These are phyloP conservation scores for Hygrocybe coccinea DNA, from an alignment of 768 basidiomycete species.

Conservation along the genomic window DNA sequence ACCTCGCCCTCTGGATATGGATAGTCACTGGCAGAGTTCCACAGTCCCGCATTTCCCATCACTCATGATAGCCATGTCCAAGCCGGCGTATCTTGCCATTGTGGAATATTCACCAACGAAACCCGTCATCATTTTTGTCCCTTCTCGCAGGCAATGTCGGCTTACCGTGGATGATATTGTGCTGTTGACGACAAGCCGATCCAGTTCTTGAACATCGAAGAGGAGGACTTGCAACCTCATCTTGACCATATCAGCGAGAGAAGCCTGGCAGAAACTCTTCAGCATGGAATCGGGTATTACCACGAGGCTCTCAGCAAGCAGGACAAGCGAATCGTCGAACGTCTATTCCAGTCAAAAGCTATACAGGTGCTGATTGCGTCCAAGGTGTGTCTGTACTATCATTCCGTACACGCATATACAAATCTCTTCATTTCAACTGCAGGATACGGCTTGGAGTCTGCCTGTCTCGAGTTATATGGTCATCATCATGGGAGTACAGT, in stretches of 20 bases:
- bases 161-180: no score
- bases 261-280: no score
- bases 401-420: not conserved
- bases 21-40: slow-evolving; percentile 95
- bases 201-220: no score
- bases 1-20: slow-evolving; percentile 95
- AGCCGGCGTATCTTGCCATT: no score
- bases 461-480: slow-evolving; percentile 96
- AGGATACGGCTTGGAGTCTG: slow-evolving; percentile 96
- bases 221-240: no score
- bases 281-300: slow-evolving; percentile 90
- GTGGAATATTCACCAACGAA: no score
- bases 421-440: not conserved
- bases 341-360: slow-evolving; percentile 88
- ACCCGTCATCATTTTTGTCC: no score
- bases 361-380: no score
- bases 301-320: slow-evolving; percentile 90
- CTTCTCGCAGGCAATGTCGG: no score
- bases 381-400: slow-evolving; percentile 51
- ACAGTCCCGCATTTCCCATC: slow-evolving; percentile 97
- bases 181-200: no score
- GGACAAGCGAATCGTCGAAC: slow-evolving; percentile 90
- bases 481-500: slow-evolving; percentile 99
- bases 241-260: no score
- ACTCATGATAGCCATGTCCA: no score